Conservation (phyloP, 2,329 filamentous ascomycete genomes). For the Basipetospora chlamydospora region DNA sequence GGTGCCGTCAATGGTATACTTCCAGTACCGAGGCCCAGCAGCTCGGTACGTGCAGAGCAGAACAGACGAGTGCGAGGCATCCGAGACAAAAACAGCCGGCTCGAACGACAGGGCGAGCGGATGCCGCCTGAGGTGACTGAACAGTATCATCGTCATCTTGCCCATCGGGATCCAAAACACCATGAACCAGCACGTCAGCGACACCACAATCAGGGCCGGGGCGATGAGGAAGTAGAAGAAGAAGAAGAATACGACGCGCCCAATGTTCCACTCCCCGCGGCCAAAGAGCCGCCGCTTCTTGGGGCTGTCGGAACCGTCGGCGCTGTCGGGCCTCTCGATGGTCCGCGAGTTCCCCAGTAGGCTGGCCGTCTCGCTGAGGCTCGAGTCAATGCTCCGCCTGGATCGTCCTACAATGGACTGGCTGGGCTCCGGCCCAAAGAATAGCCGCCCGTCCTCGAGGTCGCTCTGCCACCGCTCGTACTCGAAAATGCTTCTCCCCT, state of each 20-base stretch:
- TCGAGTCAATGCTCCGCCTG: conserved; percentile 77
- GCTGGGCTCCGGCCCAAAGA: conserved; percentile 64
- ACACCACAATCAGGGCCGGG: conserved; percentile 73
- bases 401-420: conserved; percentile 76
- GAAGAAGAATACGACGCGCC: conserved; percentile 86
- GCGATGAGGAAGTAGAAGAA: conserved; percentile 92
- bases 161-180: conserved; percentile 99
- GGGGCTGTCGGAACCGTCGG: conserved; percentile 17
- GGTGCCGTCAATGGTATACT: conserved; percentile 95
- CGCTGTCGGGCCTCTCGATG: conserved; percentile 16
- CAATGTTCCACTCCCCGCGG: conserved; percentile 87
- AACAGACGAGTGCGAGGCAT: conserved; percentile 67
- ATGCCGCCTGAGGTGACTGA: conserved; percentile 83
- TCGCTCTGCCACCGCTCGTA: conserved; percentile 99
- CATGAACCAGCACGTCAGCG: conserved; percentile 82
- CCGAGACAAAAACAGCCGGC: conserved; percentile 59
- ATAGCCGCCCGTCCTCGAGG: conserved; percentile 84
- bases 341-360: conserved; percentile 51
- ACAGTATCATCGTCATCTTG: conserved; percentile 77
- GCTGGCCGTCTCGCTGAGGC: conserved; percentile 73
- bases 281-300: conserved; percentile 83
- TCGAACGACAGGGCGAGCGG: conserved; percentile 89
- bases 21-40: conserved; percentile 92
- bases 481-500: conserved; percentile 93
- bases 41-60: conserved; percentile 94